These are phyloP conservation scores for Salix brachista DNA, from an alignment of 345 rosid genomes.

Conservation along the genomic window DNA sequence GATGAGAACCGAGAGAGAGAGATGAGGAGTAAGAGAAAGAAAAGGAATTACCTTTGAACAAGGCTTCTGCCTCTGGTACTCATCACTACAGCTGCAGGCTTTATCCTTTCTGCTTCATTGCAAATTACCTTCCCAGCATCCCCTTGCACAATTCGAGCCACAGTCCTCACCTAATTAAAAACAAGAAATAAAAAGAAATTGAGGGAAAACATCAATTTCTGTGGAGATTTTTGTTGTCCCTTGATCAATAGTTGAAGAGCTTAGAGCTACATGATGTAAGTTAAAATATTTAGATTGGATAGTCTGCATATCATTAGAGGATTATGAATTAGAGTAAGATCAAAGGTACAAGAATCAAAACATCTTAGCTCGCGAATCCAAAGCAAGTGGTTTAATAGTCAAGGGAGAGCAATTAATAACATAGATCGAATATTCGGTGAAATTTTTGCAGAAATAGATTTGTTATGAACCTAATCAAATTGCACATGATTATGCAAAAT, in stretches of 20 bases:
- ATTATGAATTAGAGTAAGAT: neutral
- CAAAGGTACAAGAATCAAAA: neutral
- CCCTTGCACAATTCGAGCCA: conserved; percentile 74
- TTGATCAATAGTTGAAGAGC: neutral
- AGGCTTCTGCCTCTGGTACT: conserved; percentile 86
- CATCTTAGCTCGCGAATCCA: neutral
- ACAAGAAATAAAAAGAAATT: neutral
- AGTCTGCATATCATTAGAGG: neutral
- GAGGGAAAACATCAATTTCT: neutral
- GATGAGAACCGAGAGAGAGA: neutral
- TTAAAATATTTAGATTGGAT: neutral
- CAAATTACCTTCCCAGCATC: conserved; percentile 75
- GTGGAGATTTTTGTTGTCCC: neutral
- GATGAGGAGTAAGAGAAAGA: neutral
- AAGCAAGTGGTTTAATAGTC: neutral
- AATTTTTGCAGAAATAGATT: neutral
- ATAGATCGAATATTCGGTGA: neutral
- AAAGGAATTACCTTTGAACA: conserved; percentile 52
- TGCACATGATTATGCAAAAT: neutral
- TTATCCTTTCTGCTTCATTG: conserved; percentile 72
- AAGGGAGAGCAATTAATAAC: neutral
- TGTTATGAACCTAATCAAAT: neutral
- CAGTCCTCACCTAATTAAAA: conserved; percentile 46
- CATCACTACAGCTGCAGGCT: conserved; percentile 87
- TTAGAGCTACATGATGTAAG: neutral